Base-by-base conservation (phyloP, 805 yeast species). In the Candida sphagnicola region DNA sequence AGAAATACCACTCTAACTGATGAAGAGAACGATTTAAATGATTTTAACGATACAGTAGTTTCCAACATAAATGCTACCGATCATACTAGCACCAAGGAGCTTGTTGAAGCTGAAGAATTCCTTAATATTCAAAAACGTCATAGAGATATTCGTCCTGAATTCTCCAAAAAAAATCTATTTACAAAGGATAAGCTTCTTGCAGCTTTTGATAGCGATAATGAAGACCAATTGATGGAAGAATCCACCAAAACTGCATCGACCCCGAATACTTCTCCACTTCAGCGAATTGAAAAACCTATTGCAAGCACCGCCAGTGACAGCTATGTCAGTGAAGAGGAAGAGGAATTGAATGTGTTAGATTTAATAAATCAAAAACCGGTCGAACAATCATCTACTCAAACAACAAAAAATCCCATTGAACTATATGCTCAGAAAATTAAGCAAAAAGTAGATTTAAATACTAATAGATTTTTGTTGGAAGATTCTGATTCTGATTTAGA, bases 1-100 rank as follows among this genome's bases (percentile, higher is more conserved):
- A 42, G 64, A 0, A 55, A 48, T 28, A 48, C 53, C 2, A 47
- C 72, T 1, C 48, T 67, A 18, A 62, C 70, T 2, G 72, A 67
- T 36, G 73, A 67, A 41, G 73, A 68, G 39, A 47, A 61, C 15
- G 73, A 65, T 29, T 47, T 62, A 31, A 43, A 54, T 19, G 50
- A 43, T 14, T 47, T 46, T 2, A 50, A 53, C 28, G 56, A 51
- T 18, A 42, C 49, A 1, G 56, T 53, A 28, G 54, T 58, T 3
- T 50, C 38, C 39, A 45, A 40, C 39, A 23, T 38, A 2, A 39
- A 35, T 15, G 24, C 39, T 2, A 37, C 23, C n/a, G 45, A 37
- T 21, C 36, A 40, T 13, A 38, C 45, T 8, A 49, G 63, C 5
- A 41, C 38, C 10, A 59, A 59, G 35, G 60, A 62, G 33, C 47